Percentiles rank a stretch among this genome's conserved stretches.
These are phyloP conservation scores for Epichloe scottii DNA, from an alignment of 2,329 filamentous ascomycete species.

Conservation along the genomic window DNA sequence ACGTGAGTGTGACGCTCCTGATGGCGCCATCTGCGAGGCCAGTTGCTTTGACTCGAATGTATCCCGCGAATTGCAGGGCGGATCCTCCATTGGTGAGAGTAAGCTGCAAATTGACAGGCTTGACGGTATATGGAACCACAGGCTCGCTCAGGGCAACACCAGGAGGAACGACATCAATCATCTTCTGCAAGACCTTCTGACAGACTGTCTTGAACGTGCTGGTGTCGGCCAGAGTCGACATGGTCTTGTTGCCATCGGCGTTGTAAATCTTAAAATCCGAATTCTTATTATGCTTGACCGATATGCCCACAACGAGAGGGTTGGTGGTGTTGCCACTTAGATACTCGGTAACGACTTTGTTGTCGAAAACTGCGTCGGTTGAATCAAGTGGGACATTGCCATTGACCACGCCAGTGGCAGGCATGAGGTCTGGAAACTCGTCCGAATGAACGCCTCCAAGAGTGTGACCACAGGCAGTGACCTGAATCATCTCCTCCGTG, in stretches of 20 bases:
- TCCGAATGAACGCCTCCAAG: conserved; percentile 45
- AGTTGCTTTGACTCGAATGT: conserved; percentile 45
- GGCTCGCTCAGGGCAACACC: conserved; percentile 37
- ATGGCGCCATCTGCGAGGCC: conserved; percentile 29
- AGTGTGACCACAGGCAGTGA: conserved; percentile 48
- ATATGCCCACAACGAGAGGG: conserved; percentile 40
- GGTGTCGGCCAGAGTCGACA: conserved; percentile 32
- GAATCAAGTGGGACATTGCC: conserved; percentile 35
- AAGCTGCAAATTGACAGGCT: conserved; percentile 45
- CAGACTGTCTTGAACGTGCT: conserved; percentile 35
- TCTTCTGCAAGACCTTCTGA: conserved; percentile 39
- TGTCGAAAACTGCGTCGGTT: conserved; percentile 38
- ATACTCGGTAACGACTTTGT: conserved; percentile 44
- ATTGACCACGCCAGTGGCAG: conserved; percentile 28
- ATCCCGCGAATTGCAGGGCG: conserved; percentile 37
- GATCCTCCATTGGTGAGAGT: conserved; percentile 35
- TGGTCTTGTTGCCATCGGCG: conserved; percentile 42
- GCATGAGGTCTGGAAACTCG: conserved; percentile 41
- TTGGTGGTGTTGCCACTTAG: conserved; percentile 39
- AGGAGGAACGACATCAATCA: conserved; percentile 48
- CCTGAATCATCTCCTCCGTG: conserved; percentile 44
- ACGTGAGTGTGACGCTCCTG: conserved; percentile 36
- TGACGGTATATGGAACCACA: conserved; percentile 44
- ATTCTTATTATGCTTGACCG: conserved; percentile 30
- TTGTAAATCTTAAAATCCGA: conserved; percentile 45